Percentiles rank a stretch among this genome's conserved stretches.
Evolutionary conservation across 2,329 filamentous ascomycete species (phyloP).

Genomic region (Colletotrichum sp.): DNA sequence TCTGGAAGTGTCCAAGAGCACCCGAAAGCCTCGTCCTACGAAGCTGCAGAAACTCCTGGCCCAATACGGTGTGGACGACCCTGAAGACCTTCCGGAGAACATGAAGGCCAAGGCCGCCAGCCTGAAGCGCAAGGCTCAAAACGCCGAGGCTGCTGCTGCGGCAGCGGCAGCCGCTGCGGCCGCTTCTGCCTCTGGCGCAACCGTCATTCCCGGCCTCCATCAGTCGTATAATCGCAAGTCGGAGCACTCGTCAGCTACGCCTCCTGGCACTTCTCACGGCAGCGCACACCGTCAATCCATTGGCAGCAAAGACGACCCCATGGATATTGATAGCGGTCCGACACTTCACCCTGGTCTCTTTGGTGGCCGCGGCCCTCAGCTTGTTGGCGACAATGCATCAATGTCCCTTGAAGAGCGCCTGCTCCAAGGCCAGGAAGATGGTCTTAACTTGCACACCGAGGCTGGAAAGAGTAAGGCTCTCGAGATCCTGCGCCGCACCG

Average conservation of each 20-base stretch:
- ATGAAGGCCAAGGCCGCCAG: conserved; percentile 80
- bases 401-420: conserved; percentile 57
- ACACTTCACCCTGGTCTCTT: conserved; percentile 50
- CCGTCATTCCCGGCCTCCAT: not conserved
- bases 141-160: conserved; percentile 56
- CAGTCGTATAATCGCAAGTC: conserved; percentile 9
- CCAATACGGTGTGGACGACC: conserved; percentile 86
- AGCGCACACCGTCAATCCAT: conserved; percentile 8
- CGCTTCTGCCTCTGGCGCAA: conserved; percentile 8
- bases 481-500: conserved; percentile 57
- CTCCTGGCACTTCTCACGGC: conserved; percentile 29
- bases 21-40: conserved; percentile 92
- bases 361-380: conserved; percentile 44
- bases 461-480: conserved; percentile 55
- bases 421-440: conserved; percentile 51
- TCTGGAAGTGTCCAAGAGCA: conserved; percentile 86
- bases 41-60: conserved; percentile 96
- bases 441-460: conserved; percentile 49
- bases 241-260: conserved; percentile 22
- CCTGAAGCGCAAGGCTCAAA: conserved; percentile 73
- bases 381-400: conserved; percentile 43
- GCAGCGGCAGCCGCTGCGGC: conserved; percentile 30
- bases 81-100: conserved; percentile 86
- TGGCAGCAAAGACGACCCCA: conserved; percentile 36
- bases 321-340: conserved; percentile 42